Percentiles rank a stretch among this genome's conserved stretches.
phyloP scores from a whole-genome alignment of 805 yeast species.

The Candida broadrunensis region DNA sequence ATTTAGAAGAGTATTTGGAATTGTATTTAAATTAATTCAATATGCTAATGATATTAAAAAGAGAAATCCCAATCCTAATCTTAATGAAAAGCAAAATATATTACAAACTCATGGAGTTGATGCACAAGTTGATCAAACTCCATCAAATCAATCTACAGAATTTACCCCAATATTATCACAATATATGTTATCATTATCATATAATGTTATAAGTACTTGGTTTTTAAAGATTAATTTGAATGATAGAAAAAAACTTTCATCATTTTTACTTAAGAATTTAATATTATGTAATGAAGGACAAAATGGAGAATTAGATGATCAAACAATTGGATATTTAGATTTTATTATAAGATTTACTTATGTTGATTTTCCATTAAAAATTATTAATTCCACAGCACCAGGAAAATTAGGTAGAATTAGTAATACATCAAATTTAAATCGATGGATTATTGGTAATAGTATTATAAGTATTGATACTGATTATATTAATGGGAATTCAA shows the following conservation, averaged over 20 bases:
- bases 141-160: conserved; percentile 48
- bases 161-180: conserved; percentile 52
- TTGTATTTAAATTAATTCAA: conserved; percentile 76
- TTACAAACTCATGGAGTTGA: conserved; percentile 42
- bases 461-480: conserved; percentile 58
- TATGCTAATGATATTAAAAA: conserved; percentile 54
- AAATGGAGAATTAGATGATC: conserved; percentile 38
- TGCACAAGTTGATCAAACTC: conserved; percentile 49
- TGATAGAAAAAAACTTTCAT: conserved; percentile 58
- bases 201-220: conserved; percentile 68
- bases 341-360: conserved; percentile 65
- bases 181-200: conserved; percentile 62
- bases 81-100: conserved; percentile 9
- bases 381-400: conserved; percentile 20
- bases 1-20: conserved; percentile 75
- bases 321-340: conserved; percentile 63
- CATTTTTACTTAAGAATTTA: conserved; percentile 61
- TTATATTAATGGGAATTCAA: conserved; percentile 47
- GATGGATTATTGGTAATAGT: conserved; percentile 63
- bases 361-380: conserved; percentile 56
- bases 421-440: conserved; percentile 14
- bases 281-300: conserved; percentile 27
- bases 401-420: background rate
- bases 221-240: conserved; percentile 58
- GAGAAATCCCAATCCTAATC: conserved; percentile 13